Base-by-base conservation (phyloP, 2,329 filamentous ascomycete genomes). In the Thelonectria olida region DNA sequence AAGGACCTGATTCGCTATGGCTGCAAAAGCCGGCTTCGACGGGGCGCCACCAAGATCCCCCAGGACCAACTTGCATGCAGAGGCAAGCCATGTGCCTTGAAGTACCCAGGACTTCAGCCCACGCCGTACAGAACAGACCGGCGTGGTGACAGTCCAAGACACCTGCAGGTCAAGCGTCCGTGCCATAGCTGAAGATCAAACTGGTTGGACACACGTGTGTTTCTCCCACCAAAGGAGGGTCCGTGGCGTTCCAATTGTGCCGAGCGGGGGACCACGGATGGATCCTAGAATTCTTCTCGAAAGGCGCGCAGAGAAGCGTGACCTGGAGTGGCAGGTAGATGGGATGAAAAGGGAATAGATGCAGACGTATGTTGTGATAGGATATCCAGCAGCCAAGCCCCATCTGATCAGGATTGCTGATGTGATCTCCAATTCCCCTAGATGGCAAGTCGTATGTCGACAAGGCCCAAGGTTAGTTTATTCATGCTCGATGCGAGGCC, bases 191-290 rank as follows among this genome's bases (percentile, higher is more conserved):
- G 54, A 63, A 49, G 49, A 41, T 34, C 51, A n/a, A 41, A 20
- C 20, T 45, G 48, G 56, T 52, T 42, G 62, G 56, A 44, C 58
- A 64, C 41, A 34, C 31, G 51, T 51, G 58, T 54, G 42, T 66
- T 38, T 51, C 47, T 51, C 42, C 48, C 45, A 42, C 53, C 27
- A 55, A 39, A 49, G 41, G 45, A 20, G 59, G 56, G 50, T 55
- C 20, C 25, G 67, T 71, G 69, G 68, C 67, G 67, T 49, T 54
- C 59, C 34, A 63, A 60, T 68, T 67, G 64, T 54, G 39, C 54
- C 55, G 60, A 55, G 56, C 61, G 58, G 51, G 57, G 56, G 47
- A 58, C 59, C 27, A 13, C 27, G 55, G 41, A 54, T 42, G 57
- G 44, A 61, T 61, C 50, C 61, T 54, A 31, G 67, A 68, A 62